Evolutionary conservation across 2,329 filamentous ascomycete species (phyloP).

Genomic region (Bipolaris sorokiniana): DNA sequence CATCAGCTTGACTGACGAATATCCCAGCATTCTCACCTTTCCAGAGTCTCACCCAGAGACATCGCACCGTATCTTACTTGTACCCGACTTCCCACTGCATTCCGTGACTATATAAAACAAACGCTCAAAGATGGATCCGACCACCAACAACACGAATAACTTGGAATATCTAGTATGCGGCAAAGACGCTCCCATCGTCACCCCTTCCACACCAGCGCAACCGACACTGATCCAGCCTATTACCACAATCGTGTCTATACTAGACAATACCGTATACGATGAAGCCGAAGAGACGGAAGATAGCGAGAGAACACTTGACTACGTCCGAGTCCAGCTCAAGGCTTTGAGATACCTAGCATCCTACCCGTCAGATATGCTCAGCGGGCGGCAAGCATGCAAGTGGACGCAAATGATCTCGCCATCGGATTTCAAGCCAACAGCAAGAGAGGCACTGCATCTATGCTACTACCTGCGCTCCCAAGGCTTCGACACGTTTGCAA

Average conservation of each 20-base stretch:
- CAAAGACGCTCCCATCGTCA: background rate
- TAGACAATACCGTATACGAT: constrained; percentile 24
- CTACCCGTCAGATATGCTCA: constrained; percentile 22
- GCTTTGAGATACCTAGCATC: constrained; percentile 20
- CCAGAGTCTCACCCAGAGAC: too few species aligned
- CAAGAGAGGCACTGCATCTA: constrained; percentile 29
- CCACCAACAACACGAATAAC: too few species aligned
- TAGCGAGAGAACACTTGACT: constrained; percentile 19
- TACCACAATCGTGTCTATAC: constrained; percentile 15
- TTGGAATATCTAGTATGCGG: background rate
- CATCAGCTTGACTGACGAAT: constrained; percentile 15
- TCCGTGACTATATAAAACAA: too few species aligned
- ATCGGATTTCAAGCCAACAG: constrained; percentile 5
- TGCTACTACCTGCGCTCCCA: constrained; percentile 44
- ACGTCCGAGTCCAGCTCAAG: constrained; percentile 26
- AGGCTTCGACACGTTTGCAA: constrained; percentile 30
- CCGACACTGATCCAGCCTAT: background rate
- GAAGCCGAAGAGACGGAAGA: constrained; percentile 22
- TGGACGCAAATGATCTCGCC: constrained; percentile 24
- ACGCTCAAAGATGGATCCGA: too few species aligned
- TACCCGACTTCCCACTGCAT: too few species aligned
- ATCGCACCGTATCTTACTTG: too few species aligned
- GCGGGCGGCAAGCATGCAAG: constrained; percentile 11
- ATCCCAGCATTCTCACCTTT: too few species aligned
- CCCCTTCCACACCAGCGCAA: background rate